A percentile compares a stretch with the other conserved stretches of the same genome.
These are phyloP conservation scores for Cetraspora pellucida DNA, from an alignment of 192 early-diverging fungal species.

Conservation along the genomic window DNA sequence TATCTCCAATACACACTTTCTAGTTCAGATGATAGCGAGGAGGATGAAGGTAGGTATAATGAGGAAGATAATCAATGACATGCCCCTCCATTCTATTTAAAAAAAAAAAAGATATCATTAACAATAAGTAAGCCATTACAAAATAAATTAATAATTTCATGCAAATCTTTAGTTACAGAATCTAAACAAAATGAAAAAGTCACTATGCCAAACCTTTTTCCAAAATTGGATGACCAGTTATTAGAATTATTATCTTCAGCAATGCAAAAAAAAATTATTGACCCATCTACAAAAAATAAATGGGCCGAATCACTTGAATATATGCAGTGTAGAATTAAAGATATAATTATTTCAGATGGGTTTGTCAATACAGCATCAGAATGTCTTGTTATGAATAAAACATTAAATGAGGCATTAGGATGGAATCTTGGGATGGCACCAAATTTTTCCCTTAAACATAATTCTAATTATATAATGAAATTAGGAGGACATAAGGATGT, in stretches of 20 bases:
- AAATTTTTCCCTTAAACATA: conserved; percentile 3
- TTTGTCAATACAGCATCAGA: too few relatives aligned
- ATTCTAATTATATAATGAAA: neutral
- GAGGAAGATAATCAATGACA: neutral
- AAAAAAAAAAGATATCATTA: conserved; percentile 10
- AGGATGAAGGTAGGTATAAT: neutral
- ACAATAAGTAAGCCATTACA: neutral
- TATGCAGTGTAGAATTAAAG: neutral
- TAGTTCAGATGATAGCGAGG: neutral
- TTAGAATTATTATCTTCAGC: neutral
- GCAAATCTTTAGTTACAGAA: too few relatives aligned
- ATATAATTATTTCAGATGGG: too few relatives aligned
- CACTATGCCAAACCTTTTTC: too few relatives aligned
- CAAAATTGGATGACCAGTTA: conserved; percentile 1
- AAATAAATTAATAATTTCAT: conserved; percentile 3
- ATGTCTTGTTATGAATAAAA: too few relatives aligned
- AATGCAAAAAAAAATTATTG: neutral
- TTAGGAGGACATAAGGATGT: neutral
- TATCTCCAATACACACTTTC: neutral
- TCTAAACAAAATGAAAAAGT: too few relatives aligned
- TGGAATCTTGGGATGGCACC: neutral
- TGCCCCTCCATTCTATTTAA: neutral
- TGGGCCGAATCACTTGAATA: neutral
- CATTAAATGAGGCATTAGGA: too few relatives aligned
- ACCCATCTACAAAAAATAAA: neutral